These are phyloP conservation scores for Ilex paraguariensis DNA, from an alignment of 305 asterid species.

Conservation along the genomic window DNA sequence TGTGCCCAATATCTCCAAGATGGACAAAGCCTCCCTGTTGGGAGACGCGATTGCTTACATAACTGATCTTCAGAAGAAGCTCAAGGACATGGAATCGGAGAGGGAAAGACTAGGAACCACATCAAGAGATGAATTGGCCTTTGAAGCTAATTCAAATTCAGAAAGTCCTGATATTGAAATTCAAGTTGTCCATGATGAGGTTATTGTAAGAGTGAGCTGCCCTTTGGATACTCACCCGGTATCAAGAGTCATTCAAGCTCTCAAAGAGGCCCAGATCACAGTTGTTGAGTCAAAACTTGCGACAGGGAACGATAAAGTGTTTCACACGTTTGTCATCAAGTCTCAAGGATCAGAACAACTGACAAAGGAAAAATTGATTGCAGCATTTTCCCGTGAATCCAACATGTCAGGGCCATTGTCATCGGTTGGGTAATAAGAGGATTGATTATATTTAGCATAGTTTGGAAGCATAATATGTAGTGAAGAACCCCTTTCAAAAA, in stretches of 20 bases:
- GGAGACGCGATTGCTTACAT: constrained; percentile 6
- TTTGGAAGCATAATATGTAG: constrained; percentile 21
- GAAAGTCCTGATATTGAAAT: constrained; percentile 38
- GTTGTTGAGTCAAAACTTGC: constrained; percentile 60
- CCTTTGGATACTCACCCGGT: constrained; percentile 66
- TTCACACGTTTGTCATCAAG: constrained; percentile 74
- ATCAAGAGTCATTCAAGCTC: constrained; percentile 52
- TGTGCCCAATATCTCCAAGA: constrained; percentile 6
- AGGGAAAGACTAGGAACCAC: constrained; percentile 34
- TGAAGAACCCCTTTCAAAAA: constrained; percentile 10
- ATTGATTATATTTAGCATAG: constrained; percentile 12
- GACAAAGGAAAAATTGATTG: constrained; percentile 68
- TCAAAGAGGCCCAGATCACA: constrained; percentile 47
- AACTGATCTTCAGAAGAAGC: constrained; percentile 81
- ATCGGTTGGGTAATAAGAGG: constrained; percentile 15
- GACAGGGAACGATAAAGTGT: constrained; percentile 48
- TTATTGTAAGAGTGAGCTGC: constrained; percentile 58
- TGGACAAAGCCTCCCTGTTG: constrained; percentile 7
- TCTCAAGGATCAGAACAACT: constrained; percentile 55
- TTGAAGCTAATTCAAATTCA: constrained; percentile 31
- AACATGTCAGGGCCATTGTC: constrained; percentile 20
- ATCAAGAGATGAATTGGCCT: constrained; percentile 31
- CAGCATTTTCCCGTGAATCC: constrained; percentile 42
- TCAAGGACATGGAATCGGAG: constrained; percentile 71
- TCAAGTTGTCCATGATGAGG: constrained; percentile 34